Evolutionary conservation across 257 asterid species (phyloP).

Genomic region (Solanum chilense): DNA sequence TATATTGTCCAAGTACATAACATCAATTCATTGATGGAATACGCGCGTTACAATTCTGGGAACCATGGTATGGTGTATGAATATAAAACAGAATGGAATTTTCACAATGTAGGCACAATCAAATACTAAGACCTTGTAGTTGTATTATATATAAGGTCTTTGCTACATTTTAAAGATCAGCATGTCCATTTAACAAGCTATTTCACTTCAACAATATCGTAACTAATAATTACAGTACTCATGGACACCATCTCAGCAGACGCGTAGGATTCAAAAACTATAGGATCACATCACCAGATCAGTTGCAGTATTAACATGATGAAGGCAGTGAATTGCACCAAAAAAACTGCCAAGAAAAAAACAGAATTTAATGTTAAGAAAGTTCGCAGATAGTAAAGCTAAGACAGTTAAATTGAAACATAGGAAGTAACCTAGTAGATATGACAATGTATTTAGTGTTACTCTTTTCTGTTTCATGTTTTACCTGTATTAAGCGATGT

Average conservation of each 20-base stretch:
- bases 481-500: neutral
- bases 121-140: neutral
- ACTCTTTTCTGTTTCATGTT: neutral
- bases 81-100: too few relatives aligned
- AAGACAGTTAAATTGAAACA: neutral
- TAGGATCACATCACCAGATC: neutral
- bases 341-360: neutral
- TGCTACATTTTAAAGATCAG: neutral
- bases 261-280: neutral
- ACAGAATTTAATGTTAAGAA: neutral
- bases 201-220: neutral
- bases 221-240: neutral
- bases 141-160: neutral
- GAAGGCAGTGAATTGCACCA: neutral
- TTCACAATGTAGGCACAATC: neutral
- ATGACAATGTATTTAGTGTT: neutral
- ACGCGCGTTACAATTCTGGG: too few relatives aligned
- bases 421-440: neutral
- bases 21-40: too few relatives aligned
- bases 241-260: neutral
- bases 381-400: neutral
- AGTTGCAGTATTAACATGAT: neutral
- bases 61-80: neutral
- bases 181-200: neutral
- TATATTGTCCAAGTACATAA: too few relatives aligned